phyloP scores from a whole-genome alignment of 1,139 yeast species.

The Suhomyces taliae region DNA sequence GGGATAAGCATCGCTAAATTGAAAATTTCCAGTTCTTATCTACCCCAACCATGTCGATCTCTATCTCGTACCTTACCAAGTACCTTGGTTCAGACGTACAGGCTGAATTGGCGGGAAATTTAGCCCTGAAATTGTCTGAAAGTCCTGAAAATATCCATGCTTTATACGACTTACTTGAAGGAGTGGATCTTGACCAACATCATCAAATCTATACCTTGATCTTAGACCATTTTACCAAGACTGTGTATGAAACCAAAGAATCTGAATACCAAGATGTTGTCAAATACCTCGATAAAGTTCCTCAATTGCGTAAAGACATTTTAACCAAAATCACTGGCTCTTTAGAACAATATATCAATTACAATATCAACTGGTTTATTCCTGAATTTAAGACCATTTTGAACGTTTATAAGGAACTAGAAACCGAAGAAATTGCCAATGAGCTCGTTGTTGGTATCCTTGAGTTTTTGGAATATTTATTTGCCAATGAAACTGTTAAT shows the following conservation, averaged over 20 bases:
- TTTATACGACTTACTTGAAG: slow-evolving; percentile 37
- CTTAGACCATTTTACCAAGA: slow-evolving; percentile 13
- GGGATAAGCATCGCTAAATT: neutral
- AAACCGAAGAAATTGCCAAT: slow-evolving; percentile 5
- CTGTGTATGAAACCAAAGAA: slow-evolving; percentile 9
- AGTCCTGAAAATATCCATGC: slow-evolving; percentile 22
- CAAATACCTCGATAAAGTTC: slow-evolving; percentile 19
- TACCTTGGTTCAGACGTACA: slow-evolving; percentile 29
- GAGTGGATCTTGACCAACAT: slow-evolving; percentile 23
- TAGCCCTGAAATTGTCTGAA: slow-evolving; percentile 20
- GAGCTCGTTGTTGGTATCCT: slow-evolving; percentile 12
- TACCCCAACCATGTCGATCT: slow-evolving; percentile 12
- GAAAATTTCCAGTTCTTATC: slow-evolving; percentile 4
- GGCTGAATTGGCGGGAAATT: slow-evolving; percentile 23
- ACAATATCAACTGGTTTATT: slow-evolving; percentile 22
- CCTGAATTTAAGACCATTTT: slow-evolving; percentile 16
- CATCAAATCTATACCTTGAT: slow-evolving; percentile 23
- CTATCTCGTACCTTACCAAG: slow-evolving; percentile 29
- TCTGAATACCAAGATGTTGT: slow-evolving; percentile 16
- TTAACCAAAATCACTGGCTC: slow-evolving; percentile 14
- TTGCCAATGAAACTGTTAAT: slow-evolving; percentile 9
- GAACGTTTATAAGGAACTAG: neutral
- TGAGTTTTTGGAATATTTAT: slow-evolving; percentile 19
- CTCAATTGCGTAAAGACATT: slow-evolving; percentile 19
- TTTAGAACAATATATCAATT: slow-evolving; percentile 16